These are phyloP conservation scores for Apiotrichum montevideense DNA, from an alignment of 1,284 basidiomycete species.

Conservation along the genomic window DNA sequence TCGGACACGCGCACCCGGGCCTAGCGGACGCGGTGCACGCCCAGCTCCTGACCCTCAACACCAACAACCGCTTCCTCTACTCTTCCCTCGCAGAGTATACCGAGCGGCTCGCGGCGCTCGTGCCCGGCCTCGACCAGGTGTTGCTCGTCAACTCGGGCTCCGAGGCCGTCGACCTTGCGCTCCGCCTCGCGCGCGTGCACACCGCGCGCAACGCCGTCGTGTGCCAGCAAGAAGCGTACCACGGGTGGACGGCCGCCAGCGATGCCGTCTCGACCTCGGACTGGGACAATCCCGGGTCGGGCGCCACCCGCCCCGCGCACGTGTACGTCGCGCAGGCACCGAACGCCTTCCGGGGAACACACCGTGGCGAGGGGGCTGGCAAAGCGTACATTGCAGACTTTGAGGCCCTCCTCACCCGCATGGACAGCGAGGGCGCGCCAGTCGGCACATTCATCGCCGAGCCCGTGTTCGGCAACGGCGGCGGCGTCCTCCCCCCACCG, in stretches of 20 bases:
- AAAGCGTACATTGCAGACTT: slow-evolving; percentile 2
- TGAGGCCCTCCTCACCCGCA: background rate
- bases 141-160: slow-evolving; percentile 13
- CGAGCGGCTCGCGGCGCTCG: slow-evolving; percentile 3
- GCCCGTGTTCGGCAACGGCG: slow-evolving; percentile 15
- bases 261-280: slow-evolving; percentile 9
- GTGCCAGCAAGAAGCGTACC: slow-evolving; percentile 12
- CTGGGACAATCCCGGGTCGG: slow-evolving; percentile 7
- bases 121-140: slow-evolving; percentile 2
- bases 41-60: slow-evolving; percentile 14
- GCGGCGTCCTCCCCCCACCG: slow-evolving; percentile 3
- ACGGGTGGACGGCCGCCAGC: slow-evolving; percentile 9
- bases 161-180: slow-evolving; percentile 14
- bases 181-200: slow-evolving; percentile 5
- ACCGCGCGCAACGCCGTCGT: slow-evolving; percentile 4
- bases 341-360: slow-evolving; percentile 8
- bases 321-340: slow-evolving; percentile 7
- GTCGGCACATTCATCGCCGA: slow-evolving; percentile 10
- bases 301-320: background rate
- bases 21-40: slow-evolving; percentile 5
- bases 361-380: background rate
- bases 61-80: slow-evolving; percentile 15
- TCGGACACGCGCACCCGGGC: slow-evolving; percentile 11
- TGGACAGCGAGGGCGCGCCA: background rate
- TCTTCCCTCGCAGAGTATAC: slow-evolving; percentile 4